Percentiles rank a stretch among this genome's conserved stretches.
These are phyloP conservation scores for Sherardia arvensis DNA, from an alignment of 257 asterid genomes.

Conservation along the genomic window DNA sequence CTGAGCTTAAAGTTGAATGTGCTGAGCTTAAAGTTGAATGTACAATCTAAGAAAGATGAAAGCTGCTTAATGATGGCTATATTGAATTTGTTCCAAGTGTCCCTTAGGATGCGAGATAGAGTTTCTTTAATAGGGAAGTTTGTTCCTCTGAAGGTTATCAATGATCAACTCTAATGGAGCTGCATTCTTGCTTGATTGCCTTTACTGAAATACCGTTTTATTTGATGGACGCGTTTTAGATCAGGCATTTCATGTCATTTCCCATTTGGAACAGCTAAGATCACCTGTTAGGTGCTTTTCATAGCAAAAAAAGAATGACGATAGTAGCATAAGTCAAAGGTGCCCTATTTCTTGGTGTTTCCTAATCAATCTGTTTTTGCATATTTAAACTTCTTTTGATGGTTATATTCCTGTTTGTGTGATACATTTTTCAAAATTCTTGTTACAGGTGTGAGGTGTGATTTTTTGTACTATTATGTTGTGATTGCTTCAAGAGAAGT, in stretches of 20 bases:
- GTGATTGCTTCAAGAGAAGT: constrained; percentile 23
- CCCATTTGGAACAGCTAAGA: background rate
- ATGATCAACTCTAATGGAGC: background rate
- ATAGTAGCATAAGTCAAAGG: background rate
- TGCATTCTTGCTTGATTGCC: background rate
- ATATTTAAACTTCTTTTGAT: background rate
- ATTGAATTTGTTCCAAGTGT: background rate
- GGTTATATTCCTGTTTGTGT: background rate
- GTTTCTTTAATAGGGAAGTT: background rate
- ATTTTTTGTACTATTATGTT: constrained; percentile 26
- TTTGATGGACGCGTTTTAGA: background rate
- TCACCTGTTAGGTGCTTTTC: background rate
- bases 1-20: no score
- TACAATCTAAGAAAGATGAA: background rate
- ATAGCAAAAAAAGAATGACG: background rate
- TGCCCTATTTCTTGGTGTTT: background rate
- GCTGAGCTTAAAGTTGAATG: background rate
- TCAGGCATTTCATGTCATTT: background rate
- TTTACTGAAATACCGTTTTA: background rate
- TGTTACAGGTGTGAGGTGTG: constrained; percentile 1
- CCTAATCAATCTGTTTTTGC: background rate
- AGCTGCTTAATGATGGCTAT: background rate
- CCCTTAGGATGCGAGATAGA: background rate
- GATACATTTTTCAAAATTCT: background rate
- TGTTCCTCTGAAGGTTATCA: background rate